Percentiles rank a stretch among this genome's conserved stretches.
Conservation (phyloP, 1,139 yeast genomes). For the Pichia sorboxylosa region DNA sequence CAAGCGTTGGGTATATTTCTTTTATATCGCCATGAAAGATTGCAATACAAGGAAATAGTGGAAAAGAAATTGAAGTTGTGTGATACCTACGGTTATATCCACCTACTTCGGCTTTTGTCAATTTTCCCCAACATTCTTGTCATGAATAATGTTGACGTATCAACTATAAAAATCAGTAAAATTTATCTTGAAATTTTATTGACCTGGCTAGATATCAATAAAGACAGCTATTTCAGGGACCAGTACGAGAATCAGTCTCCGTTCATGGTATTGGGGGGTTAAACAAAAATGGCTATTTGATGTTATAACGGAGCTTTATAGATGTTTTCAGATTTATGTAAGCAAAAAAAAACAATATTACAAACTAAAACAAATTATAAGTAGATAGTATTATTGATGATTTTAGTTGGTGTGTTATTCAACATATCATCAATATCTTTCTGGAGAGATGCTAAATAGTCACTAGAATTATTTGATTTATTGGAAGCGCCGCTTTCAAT, state of each 20-base stretch:
- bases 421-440: conserved; percentile 10
- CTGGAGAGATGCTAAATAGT: conserved; percentile 3
- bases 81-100: conserved; percentile 46
- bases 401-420: too few species aligned
- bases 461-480: too few species aligned
- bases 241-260: conserved; percentile 48
- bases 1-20: conserved; percentile 60
- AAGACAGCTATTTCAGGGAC: conserved; percentile 36
- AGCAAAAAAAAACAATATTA: neutral
- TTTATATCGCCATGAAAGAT: conserved; percentile 73
- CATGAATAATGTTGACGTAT: conserved; percentile 71
- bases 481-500: too few species aligned
- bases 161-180: conserved; percentile 48
- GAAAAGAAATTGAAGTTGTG: conserved; percentile 16
- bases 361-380: neutral
- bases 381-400: too few species aligned
- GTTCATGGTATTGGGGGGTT: too few species aligned
- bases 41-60: conserved; percentile 54
- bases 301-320: too few species aligned
- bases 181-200: conserved; percentile 44
- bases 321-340: too few species aligned
- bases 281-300: neutral
- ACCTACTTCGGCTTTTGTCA: conserved; percentile 54
- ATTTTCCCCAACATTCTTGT: conserved; percentile 72
- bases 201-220: conserved; percentile 35